These are phyloP conservation scores for Lipomyces yamadae DNA, from an alignment of 805 yeast species.

Conservation along the genomic window DNA sequence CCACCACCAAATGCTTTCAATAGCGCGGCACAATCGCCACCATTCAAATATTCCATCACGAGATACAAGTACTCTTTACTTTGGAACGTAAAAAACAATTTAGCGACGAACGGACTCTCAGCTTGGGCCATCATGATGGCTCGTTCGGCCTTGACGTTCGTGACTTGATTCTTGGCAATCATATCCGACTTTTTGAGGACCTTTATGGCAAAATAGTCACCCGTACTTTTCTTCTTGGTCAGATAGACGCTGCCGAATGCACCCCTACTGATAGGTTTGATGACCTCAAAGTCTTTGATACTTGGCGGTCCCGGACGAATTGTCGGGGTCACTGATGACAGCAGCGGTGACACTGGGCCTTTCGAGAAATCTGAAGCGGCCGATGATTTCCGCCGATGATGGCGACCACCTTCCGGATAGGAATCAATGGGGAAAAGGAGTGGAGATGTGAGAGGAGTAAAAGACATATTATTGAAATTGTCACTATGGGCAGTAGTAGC, in stretches of 20 bases:
- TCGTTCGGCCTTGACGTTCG: constrained; percentile 91
- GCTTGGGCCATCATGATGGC: constrained; percentile 98
- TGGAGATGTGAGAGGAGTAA: constrained; percentile 65
- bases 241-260: constrained; percentile 96
- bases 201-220: constrained; percentile 94
- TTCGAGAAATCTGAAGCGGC: constrained; percentile 47
- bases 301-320: constrained; percentile 65
- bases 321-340: constrained; percentile 66
- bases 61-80: constrained; percentile 81
- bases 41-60: constrained; percentile 95
- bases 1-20: constrained; percentile 77
- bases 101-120: constrained; percentile 91
- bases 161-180: constrained; percentile 96
- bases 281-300: constrained; percentile 83
- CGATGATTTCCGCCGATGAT: constrained; percentile 43
- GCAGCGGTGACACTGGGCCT: constrained; percentile 79
- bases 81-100: constrained; percentile 85
- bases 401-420: constrained; percentile 27
- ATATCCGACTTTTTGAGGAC: constrained; percentile 90
- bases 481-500: background rate
- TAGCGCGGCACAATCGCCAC: constrained; percentile 93
- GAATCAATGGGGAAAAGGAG: constrained; percentile 56
- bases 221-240: constrained; percentile 80
- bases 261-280: constrained; percentile 94
- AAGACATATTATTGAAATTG: constrained; percentile 10